Percentiles rank a stretch among this genome's conserved stretches.
phyloP scores from a whole-genome alignment of 495 filamentous ascomycete genomes.

The Daldinia grandis region DNA sequence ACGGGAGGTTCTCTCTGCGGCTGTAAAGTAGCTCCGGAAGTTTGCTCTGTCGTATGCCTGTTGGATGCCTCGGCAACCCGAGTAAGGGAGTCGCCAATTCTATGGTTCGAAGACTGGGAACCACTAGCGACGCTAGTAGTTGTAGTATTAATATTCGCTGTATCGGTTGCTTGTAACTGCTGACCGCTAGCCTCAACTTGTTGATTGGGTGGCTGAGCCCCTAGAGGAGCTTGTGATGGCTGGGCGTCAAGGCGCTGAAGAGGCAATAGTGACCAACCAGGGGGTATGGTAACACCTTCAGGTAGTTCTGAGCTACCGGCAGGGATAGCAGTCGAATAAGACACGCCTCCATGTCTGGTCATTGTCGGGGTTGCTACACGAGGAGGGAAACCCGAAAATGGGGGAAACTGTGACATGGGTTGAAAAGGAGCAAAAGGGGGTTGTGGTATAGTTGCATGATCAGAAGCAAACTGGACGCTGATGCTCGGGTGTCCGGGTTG shows the following conservation, averaged over 20 bases:
- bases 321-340: conserved; percentile 59
- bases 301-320: conserved; percentile 75
- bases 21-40: conserved; percentile 15
- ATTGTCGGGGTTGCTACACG: conserved; percentile 47
- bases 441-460: conserved; percentile 26
- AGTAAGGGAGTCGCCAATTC: conserved; percentile 11
- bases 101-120: conserved; percentile 7
- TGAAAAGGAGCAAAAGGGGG: conserved; percentile 39
- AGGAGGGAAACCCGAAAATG: conserved; percentile 24
- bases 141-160: conserved; percentile 1
- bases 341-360: conserved; percentile 53
- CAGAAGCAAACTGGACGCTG: conserved; percentile 25
- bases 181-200: conserved; percentile 8
- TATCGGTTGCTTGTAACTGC: conserved; percentile 22
- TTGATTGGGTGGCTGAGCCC: conserved; percentile 25
- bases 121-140: conserved; percentile 3
- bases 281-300: conserved; percentile 74
- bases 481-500: conserved; percentile 41
- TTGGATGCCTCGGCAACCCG: conserved; percentile 6
- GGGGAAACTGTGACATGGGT: conserved; percentile 29
- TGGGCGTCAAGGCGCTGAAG: conserved; percentile 65
- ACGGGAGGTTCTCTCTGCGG: conserved; percentile 36
- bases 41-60: conserved; percentile 7
- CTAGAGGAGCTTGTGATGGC: conserved; percentile 26
- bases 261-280: conserved; percentile 79